phyloP scores from a whole-genome alignment of 2,329 filamentous ascomycete species.

The Colletotrichum cereale region DNA sequence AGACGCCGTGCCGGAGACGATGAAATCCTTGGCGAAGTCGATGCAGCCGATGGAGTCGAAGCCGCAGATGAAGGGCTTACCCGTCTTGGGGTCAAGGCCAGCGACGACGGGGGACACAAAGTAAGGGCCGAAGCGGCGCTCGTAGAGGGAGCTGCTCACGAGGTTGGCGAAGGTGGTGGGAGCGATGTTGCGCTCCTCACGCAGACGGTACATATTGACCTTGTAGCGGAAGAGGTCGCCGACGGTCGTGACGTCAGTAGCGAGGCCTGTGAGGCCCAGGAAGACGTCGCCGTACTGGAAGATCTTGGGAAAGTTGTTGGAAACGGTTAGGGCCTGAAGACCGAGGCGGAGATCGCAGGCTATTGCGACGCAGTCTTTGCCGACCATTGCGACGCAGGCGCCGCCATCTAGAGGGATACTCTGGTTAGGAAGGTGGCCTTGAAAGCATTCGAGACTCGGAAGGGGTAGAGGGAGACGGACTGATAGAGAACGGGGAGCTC shows the following conservation, averaged over 20 bases:
- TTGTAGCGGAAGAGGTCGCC: slow-evolving; percentile 99
- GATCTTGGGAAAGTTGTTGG: slow-evolving; percentile 99
- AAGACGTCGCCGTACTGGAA: slow-evolving; percentile 97
- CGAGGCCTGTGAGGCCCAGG: slow-evolving; percentile 94
- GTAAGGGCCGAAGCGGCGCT: slow-evolving; percentile 95
- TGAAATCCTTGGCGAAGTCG: slow-evolving; percentile 99
- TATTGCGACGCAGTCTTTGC: slow-evolving; percentile 99
- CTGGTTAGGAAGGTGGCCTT: slow-evolving; percentile 41
- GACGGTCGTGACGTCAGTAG: slow-evolving; percentile 95
- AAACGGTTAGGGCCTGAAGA: slow-evolving; percentile 95
- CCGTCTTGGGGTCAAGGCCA: slow-evolving; percentile 92
- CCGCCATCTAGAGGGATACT: slow-evolving; percentile 74
- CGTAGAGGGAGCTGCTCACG: slow-evolving; percentile 90
- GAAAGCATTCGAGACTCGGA: slow-evolving; percentile 21
- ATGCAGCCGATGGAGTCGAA: slow-evolving; percentile 99
- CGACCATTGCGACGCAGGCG: slow-evolving; percentile 98
- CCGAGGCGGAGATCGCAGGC: slow-evolving; percentile 98
- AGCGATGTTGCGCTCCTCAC: slow-evolving; percentile 96
- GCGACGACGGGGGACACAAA: slow-evolving; percentile 96
- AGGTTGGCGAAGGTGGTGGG: slow-evolving; percentile 97
- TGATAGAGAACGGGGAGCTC: slow-evolving; percentile 96
- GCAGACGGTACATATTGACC: slow-evolving; percentile 99
- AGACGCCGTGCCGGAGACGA: slow-evolving; percentile 94
- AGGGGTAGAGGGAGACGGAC: slow-evolving; percentile 63
- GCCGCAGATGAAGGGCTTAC: slow-evolving; percentile 97